These are phyloP conservation scores for Colletotrichum sublineola DNA, from an alignment of 2,329 filamentous ascomycete species.

Conservation along the genomic window DNA sequence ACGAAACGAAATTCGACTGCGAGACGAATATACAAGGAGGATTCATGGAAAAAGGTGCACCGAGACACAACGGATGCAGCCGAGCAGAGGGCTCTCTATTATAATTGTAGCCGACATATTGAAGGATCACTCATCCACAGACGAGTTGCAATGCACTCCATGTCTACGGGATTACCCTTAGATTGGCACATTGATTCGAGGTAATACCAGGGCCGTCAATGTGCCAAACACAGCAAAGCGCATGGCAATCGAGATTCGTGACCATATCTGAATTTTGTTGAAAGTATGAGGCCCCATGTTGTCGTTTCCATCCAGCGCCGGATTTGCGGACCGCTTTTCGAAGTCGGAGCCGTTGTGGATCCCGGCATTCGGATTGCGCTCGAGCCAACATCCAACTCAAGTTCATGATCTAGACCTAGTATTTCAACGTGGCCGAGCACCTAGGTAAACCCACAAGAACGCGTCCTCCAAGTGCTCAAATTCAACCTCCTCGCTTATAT, in stretches of 20 bases:
- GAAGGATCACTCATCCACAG: background rate
- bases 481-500: background rate
- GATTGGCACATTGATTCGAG: background rate
- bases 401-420: slow-evolving; percentile 21
- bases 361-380: slow-evolving; percentile 37
- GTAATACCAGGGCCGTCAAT: no score
- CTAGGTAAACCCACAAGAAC: background rate
- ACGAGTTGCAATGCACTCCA: background rate
- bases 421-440: slow-evolving; percentile 10
- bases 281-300: slow-evolving; percentile 25
- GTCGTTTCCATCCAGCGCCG: slow-evolving; percentile 33
- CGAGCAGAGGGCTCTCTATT: background rate
- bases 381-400: slow-evolving; percentile 39
- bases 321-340: slow-evolving; percentile 31
- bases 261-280: slow-evolving; percentile 28
- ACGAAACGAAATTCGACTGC: background rate
- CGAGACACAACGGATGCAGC: background rate
- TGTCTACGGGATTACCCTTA: background rate
- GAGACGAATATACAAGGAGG: no score
- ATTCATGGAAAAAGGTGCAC: no score
- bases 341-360: slow-evolving; percentile 36
- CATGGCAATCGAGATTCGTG: background rate
- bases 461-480: background rate
- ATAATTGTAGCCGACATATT: background rate
- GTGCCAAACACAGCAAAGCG: background rate